These are phyloP conservation scores for Cardamine resedifolia DNA, from an alignment of 345 rosid species.

Conservation along the genomic window DNA sequence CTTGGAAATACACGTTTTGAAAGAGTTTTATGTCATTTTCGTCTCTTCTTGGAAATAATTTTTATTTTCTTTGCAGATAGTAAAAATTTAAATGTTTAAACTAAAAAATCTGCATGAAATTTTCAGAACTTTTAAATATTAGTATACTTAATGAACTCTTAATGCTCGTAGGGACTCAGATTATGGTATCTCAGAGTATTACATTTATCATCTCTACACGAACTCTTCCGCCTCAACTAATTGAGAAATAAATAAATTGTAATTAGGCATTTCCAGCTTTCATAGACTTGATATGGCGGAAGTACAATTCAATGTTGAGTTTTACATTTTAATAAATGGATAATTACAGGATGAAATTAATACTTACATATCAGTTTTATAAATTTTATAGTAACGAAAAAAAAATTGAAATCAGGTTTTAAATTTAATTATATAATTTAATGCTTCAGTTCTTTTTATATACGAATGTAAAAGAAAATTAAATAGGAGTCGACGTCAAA, in stretches of 20 bases:
- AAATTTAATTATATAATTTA: not conserved
- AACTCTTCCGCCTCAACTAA: not conserved
- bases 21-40: not conserved
- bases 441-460: not conserved
- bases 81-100: not conserved
- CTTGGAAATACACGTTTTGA: not conserved
- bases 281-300: not conserved
- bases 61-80: not conserved
- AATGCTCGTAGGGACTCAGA: not conserved
- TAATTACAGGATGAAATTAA: not conserved
- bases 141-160: not conserved
- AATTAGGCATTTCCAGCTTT: not conserved
- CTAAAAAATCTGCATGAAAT: not conserved
- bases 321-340: not conserved
- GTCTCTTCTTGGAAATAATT: too few species aligned
- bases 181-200: not conserved
- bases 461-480: not conserved
- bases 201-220: not conserved
- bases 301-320: not conserved
- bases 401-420: not conserved
- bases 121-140: not conserved
- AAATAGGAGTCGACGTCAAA: conserved; percentile 6
- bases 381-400: not conserved
- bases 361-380: not conserved
- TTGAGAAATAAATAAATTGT: not conserved